Conservation (phyloP, 1,284 basidiomycete species). For the Xanthoconium separans region DNA sequence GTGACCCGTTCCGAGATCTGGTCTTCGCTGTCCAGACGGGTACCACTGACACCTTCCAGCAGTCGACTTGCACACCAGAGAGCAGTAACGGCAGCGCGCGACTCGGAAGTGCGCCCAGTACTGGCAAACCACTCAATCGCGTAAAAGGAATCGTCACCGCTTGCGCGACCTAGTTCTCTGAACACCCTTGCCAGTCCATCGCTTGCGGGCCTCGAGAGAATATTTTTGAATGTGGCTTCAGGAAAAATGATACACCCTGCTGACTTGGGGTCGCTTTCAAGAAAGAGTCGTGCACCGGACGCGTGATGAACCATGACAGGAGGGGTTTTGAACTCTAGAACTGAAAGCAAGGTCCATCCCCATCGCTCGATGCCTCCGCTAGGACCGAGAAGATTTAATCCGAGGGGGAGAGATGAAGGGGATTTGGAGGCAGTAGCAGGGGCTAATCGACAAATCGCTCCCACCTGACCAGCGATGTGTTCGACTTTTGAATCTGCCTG, state of each 20-base stretch:
- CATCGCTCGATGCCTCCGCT: constrained; percentile 84
- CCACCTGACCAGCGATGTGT: constrained; percentile 64
- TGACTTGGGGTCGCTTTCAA: constrained; percentile 48
- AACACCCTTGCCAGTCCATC: constrained; percentile 69
- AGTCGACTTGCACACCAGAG: constrained; percentile 81
- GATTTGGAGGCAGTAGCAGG: constrained; percentile 17
- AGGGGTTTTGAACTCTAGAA: constrained; percentile 68
- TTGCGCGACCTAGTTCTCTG: constrained; percentile 65
- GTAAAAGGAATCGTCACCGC: constrained; percentile 67
- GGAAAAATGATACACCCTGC: constrained; percentile 52
- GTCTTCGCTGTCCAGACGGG: constrained; percentile 38
- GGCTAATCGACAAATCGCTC: constrained; percentile 63
- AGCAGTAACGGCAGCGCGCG: constrained; percentile 60
- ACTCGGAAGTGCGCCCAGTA: constrained; percentile 50
- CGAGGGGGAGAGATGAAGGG: constrained; percentile 46
- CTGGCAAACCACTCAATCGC: constrained; percentile 81
- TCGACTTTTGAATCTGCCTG: constrained; percentile 71
- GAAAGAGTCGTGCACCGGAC: constrained; percentile 52
- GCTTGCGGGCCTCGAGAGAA: constrained; percentile 57
- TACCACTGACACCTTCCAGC: constrained; percentile 64
- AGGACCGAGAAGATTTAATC: constrained; percentile 72
- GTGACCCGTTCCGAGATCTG: constrained; percentile 33
- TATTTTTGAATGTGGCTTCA: constrained; percentile 57
- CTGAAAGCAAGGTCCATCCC: constrained; percentile 81
- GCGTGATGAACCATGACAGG: constrained; percentile 46